Evolutionary conservation across 495 filamentous ascomycete species (phyloP).

Genomic region (Lindgomyces ingoldianus): DNA sequence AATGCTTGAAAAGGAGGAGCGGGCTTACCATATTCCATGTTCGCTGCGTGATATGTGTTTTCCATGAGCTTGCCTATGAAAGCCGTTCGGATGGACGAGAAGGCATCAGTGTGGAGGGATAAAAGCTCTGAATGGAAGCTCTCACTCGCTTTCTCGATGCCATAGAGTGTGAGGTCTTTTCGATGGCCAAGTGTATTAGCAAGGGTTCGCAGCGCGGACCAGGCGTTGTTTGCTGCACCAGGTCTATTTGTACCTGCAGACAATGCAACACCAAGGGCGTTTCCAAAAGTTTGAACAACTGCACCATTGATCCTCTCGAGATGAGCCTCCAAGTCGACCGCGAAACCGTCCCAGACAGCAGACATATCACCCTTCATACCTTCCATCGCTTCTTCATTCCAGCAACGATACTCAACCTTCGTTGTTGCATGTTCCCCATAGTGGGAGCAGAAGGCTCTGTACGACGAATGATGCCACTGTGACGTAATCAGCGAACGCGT

Average conservation of each 20-base stretch:
- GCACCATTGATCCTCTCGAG: neutral
- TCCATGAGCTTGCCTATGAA: slow-evolving; percentile 46
- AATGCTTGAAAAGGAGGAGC: neutral
- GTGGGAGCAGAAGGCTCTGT: slow-evolving; percentile 44
- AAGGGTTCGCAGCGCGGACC: neutral
- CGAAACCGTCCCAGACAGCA: slow-evolving; percentile 34
- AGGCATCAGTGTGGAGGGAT: slow-evolving; percentile 38
- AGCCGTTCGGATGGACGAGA: slow-evolving; percentile 43
- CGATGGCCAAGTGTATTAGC: slow-evolving; percentile 5
- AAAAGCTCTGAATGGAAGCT: slow-evolving; percentile 6
- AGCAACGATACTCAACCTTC: slow-evolving; percentile 35
- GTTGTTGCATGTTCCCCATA: slow-evolving; percentile 40
- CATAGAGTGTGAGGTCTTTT: neutral
- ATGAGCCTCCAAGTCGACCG: neutral
- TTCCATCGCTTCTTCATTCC: slow-evolving; percentile 48
- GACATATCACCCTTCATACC: slow-evolving; percentile 41
- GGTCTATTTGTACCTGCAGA: slow-evolving; percentile 1
- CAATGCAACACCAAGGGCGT: neutral
- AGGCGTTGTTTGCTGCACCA: neutral
- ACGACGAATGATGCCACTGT: slow-evolving; percentile 34
- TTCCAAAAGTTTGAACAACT: slow-evolving; percentile 3
- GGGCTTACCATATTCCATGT: slow-evolving; percentile 9
- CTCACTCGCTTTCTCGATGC: slow-evolving; percentile 4
- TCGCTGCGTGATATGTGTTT: neutral
- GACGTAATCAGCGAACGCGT: neutral